phyloP scores from a whole-genome alignment of 148 eudicot species.

The Talinum fruticosum region DNA sequence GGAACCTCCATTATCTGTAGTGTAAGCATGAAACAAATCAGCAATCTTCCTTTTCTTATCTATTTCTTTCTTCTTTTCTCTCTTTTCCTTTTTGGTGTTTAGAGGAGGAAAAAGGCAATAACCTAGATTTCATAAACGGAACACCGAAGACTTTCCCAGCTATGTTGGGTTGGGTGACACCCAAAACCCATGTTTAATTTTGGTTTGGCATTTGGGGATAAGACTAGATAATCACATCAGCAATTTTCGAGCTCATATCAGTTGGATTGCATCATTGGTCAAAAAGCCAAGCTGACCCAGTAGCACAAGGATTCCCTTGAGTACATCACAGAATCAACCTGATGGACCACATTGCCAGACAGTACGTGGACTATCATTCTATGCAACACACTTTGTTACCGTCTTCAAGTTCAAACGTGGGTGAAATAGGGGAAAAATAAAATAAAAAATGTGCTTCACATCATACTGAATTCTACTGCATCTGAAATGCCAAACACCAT shows the following conservation, averaged over 20 bases:
- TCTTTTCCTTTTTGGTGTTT: background rate
- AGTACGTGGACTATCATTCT: background rate
- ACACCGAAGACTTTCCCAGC: background rate
- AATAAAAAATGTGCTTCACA: background rate
- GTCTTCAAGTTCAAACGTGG: background rate
- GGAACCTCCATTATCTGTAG: slow-evolving; percentile 93
- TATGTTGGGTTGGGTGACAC: background rate
- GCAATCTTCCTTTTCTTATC: background rate
- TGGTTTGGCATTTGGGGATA: background rate
- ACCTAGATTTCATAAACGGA: background rate
- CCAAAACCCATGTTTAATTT: background rate
- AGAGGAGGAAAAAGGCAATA: background rate
- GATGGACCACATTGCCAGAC: background rate
- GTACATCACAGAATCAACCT: background rate
- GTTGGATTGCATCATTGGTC: background rate
- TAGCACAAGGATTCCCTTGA: background rate
- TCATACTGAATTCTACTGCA: background rate
- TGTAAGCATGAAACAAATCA: background rate
- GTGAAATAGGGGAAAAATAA: background rate
- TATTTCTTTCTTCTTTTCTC: background rate
- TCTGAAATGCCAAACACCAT: background rate
- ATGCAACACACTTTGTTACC: background rate
- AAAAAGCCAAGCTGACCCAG: background rate
- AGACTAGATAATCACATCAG: background rate
- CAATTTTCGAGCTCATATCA: background rate